Evolutionary conservation across 768 basidiomycete species (phyloP), one percentile per base, ranked within the genome.

Genomic region (Mrakia gelida): DNA sequence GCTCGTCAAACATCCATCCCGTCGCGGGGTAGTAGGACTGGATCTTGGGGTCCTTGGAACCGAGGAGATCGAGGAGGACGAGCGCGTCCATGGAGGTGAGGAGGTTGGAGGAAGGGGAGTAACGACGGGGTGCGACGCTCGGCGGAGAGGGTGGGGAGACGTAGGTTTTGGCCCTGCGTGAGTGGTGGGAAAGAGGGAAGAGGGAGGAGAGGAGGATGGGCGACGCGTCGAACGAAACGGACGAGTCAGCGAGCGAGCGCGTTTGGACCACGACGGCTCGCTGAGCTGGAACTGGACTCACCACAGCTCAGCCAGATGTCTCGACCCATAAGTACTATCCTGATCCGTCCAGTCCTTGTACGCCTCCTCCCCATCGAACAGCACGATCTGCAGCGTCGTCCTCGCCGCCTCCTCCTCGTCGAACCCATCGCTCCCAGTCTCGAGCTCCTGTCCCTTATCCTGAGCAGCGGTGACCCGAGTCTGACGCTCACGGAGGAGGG

Each of bases 341-440:
- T 8, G 62, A 34, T 79, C 75, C 3, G 78, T 75, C 78, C 78
- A 79, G 3, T 38, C 89, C 87, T 89, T 87, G 84, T 96, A 98
- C 0, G 97, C 97, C 84, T 98, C 97, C 85, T 99, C 97, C 3
- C 97, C 97, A 81, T 99, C 97, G 78, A 99, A 96, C 83, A 98
- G 96, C 15, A 99, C 87, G 13, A 98, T 86, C 83, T 97, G 94
- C 13, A 99, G 84, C 4, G 95, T 96, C 28, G 92, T 93, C 76
- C 92, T 30, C 30, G 28, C 91, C 0, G 89, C 89, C 21, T 90
- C 85, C 15, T 90, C 59, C 54, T 76, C 80, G 30, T 80, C 76
- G 30, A 79, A 71, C 26, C 75, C 78, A 43, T 77, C 75, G 2
- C 30, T 4, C 3, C 23, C 59, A n/a, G 23, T 15, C 43, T 89